Evolutionary conservation across 495 filamentous ascomycete species (phyloP).

Genomic region (Paragyromitra xinjiangensis): DNA sequence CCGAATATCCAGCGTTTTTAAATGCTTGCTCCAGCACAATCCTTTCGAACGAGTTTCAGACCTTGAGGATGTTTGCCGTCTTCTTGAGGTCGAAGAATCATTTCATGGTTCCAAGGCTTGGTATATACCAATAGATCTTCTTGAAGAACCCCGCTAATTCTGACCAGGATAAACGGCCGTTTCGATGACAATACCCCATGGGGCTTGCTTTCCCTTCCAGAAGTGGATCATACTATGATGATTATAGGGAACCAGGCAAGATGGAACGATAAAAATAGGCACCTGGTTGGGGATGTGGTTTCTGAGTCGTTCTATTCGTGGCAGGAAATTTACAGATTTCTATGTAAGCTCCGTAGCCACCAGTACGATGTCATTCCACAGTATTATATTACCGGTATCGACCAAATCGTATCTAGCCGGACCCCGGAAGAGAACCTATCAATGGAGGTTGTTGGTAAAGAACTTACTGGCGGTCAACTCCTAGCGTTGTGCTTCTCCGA

Average conservation of each 20-base stretch:
- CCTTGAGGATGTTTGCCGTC: constrained; percentile 2
- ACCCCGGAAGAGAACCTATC: not conserved
- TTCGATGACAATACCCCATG: constrained; percentile 28
- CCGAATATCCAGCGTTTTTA: constrained; percentile 4
- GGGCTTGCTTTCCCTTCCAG: not conserved
- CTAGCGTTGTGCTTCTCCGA: constrained; percentile 29
- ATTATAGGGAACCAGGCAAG: not conserved
- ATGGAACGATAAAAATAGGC: too few species aligned
- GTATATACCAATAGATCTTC: not conserved
- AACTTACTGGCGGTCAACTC: constrained; percentile 23
- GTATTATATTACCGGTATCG: constrained; percentile 11
- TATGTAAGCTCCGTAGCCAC: not conserved
- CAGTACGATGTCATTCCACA: not conserved
- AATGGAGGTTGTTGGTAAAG: constrained; percentile 22
- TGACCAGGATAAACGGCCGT: constrained; percentile 11
- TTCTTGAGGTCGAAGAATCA: not conserved
- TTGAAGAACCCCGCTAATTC: not conserved
- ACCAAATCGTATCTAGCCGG: not conserved
- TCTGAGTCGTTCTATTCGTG: not conserved
- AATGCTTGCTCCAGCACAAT: constrained; percentile 8
- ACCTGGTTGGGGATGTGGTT: too few species aligned
- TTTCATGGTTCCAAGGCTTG: not conserved
- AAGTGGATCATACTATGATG: not conserved
- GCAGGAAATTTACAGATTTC: constrained; percentile 16
- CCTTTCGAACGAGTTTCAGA: constrained; percentile 6